Evolutionary conservation across 352 stramenopile genomes (phyloP).

Genomic region (Pythium insidiosum): DNA sequence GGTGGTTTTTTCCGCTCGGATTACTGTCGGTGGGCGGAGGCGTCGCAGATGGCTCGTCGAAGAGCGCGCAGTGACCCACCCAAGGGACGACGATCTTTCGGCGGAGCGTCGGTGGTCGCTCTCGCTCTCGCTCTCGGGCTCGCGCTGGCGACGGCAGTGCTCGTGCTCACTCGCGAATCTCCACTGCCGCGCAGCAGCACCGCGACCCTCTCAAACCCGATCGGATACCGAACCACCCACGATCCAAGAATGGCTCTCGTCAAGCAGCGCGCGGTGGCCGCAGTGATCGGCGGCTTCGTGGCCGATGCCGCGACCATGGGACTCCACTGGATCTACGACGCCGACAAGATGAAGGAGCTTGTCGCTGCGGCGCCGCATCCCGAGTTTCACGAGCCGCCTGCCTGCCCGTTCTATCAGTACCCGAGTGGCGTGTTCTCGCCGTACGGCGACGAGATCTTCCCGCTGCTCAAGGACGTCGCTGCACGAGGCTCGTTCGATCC

Average conservation of each 20-base stretch:
- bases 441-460: slow-evolving; percentile 59
- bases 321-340: slow-evolving; percentile 75
- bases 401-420: slow-evolving; percentile 61
- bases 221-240: not conserved
- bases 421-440: slow-evolving; percentile 39
- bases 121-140: slow-evolving; percentile 9
- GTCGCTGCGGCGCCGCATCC: slow-evolving; percentile 14
- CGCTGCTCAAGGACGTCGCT: slow-evolving; percentile 45
- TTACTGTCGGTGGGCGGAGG: too few relatives aligned
- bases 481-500: slow-evolving; percentile 33
- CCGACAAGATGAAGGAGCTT: slow-evolving; percentile 30
- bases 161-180: not conserved
- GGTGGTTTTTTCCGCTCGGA: too few relatives aligned
- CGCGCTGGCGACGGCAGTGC: slow-evolving; percentile 5
- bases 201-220: not conserved
- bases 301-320: slow-evolving; percentile 60
- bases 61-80: too few relatives aligned
- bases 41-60: too few relatives aligned
- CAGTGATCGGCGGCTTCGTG: slow-evolving; percentile 44
- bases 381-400: slow-evolving; percentile 52
- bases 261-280: slow-evolving; percentile 38
- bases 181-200: not conserved
- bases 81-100: not conserved
- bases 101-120: not conserved
- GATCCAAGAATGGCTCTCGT: slow-evolving; percentile 19